Base-by-base conservation (phyloP, 345 rosid genomes). In the Pelargonium nanum region DNA sequence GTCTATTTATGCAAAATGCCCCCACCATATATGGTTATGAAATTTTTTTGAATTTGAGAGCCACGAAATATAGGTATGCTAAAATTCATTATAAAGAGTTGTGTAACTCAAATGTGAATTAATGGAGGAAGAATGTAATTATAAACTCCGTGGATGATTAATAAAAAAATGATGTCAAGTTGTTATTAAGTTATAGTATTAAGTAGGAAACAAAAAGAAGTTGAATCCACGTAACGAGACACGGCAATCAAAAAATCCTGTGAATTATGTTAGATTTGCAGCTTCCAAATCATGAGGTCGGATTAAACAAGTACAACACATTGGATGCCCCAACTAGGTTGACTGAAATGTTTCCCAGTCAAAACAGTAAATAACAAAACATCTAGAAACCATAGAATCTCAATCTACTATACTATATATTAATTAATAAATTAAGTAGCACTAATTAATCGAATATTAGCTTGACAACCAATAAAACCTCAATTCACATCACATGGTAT, bases 401-500 rank as follows among this genome's bases (percentile, higher is more conserved):
- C 28, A 24, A 22, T n/a, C n/a, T n/a, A n/a, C n/a, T n/a, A n/a
- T n/a, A n/a, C n/a, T n/a, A n/a, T n/a, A n/a, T n/a, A n/a, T n/a
- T 7, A 19, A 16, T 26, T 2, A 26, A 0, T 32, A 28, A 50
- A 57, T 48, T 19, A 13, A 23, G 53, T 19, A 15, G n/a, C 55
- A 24, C 55, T 10, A 28, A 17, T 24, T 52, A 17, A 59, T 34
- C 1, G 19, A 19, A 40, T 32, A 28, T 34, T 59, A 57, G 34
- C 61, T 60, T 68, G 74, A 13, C 70, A 56, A 55, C 72, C 72
- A 70, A 68, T 62, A 55, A 58, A 12, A 70, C 9, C 10, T 20
- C n/a, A 56, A 30, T 21, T 22, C 57, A 53, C 20, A 67, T 67
- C 82, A 78, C 83, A 72, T 83, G 77, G 73, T 63, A 74, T 71